Conservation (phyloP, 225 moss, liverwort and hornwort species). For the Takakia lepidozioides region DNA sequence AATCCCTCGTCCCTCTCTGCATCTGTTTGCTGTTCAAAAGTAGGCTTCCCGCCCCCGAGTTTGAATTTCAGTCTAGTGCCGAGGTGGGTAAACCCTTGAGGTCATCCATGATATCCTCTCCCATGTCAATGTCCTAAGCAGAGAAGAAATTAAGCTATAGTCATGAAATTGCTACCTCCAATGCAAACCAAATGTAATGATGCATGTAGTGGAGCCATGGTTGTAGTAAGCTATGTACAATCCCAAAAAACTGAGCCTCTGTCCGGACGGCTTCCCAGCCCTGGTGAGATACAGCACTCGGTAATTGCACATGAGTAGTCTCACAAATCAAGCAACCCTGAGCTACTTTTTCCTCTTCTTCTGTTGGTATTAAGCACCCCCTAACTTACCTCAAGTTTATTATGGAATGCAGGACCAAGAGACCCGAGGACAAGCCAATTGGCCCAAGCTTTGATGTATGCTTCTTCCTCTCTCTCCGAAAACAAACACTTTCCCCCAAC, state of each 20-base stretch:
- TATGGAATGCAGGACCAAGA: slow-evolving; percentile 41
- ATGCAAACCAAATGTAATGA: no score
- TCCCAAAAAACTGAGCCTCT: not conserved
- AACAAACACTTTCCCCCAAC: no score
- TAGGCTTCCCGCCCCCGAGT: no score
- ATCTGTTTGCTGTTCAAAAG: no score
- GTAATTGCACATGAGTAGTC: not conserved
- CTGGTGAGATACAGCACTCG: not conserved
- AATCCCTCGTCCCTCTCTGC: no score
- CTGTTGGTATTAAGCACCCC: not conserved
- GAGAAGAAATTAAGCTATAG: no score
- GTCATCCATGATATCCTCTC: no score
- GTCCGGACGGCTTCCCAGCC: not conserved
- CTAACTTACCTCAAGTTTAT: not conserved
- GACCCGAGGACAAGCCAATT: slow-evolving; percentile 31
- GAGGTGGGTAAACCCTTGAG: no score
- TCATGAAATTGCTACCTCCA: no score
- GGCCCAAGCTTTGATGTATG: slow-evolving; percentile 50
- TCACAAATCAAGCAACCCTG: not conserved
- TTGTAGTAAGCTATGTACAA: not conserved
- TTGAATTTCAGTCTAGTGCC: no score
- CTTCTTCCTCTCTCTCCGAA: slow-evolving; percentile 5
- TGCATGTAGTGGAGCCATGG: no score
- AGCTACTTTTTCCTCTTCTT: not conserved
- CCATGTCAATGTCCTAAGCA: not conserved